These are phyloP conservation scores for Candida maltosa DNA, from an alignment of 805 yeast genomes.

Conservation along the genomic window DNA sequence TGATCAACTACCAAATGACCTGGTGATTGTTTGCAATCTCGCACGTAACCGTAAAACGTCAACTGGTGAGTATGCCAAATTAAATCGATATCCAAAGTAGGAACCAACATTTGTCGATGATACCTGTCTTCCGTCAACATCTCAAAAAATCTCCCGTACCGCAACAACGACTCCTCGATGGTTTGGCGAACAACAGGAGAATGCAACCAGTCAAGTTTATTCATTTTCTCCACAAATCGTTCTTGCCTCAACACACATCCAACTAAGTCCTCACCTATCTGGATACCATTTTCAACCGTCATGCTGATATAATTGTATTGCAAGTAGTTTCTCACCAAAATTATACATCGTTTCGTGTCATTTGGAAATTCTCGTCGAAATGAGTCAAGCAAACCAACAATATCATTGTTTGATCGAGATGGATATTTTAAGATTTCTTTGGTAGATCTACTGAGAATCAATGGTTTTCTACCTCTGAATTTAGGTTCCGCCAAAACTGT, in stretches of 20 bases:
- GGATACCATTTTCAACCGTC: constrained; percentile 3
- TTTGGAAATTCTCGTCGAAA: no score
- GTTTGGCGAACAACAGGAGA: constrained; percentile 11
- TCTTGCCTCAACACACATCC: constrained; percentile 20
- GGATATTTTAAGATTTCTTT: no score
- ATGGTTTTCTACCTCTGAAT: background rate
- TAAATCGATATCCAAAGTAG: constrained; percentile 25
- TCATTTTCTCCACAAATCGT: constrained; percentile 19
- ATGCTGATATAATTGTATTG: constrained; percentile 13
- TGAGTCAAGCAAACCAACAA: no score
- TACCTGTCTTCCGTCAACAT: constrained; percentile 4
- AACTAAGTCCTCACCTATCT: constrained; percentile 20
- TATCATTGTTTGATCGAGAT: no score
- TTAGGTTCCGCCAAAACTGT: background rate
- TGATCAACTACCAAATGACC: constrained; percentile 16
- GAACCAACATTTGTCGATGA: constrained; percentile 11
- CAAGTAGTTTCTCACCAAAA: constrained; percentile 8
- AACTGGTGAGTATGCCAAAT: constrained; percentile 28
- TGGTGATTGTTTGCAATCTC: constrained; percentile 5
- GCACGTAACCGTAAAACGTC: constrained; percentile 12
- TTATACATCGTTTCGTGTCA: no score
- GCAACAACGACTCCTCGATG: constrained; percentile 13
- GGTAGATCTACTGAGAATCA: no score
- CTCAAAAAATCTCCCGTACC: constrained; percentile 17
- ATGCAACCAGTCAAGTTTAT: constrained; percentile 16